Evolutionary conservation across 495 filamentous ascomycete species (phyloP), one percentile per base, ranked within the genome.

Genomic region (Staphylotrichum longicolle): DNA sequence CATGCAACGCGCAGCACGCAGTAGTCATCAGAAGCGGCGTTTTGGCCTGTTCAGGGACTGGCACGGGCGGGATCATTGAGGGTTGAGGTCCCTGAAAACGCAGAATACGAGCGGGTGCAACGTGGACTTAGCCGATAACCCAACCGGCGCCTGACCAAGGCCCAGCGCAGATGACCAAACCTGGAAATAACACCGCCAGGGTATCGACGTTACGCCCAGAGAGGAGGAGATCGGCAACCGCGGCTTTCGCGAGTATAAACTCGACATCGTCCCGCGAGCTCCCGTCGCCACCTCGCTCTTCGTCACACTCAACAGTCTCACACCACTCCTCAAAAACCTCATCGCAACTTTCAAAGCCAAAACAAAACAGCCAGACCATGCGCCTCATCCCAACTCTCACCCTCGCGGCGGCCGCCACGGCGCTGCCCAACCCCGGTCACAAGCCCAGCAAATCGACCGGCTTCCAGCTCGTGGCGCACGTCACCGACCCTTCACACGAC

Each of bases 381-480:
- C 40, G 44, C 15, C 34, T 61, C 41, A n/a, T 47, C 41, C 8
- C 45, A 7, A 37, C 32, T 20, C 42, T 61, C 11, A 40, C 32
- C 34, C 41, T 54, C 42, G 15, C 53, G 3, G 51, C 59, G 11
- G 30, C 52, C n/a, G 59, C 42, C 33, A 47, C 51, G 3, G 41
- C 54, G 30, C 39, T 59, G 7, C 57, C 48, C 35, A 51, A 8
- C 10, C 46, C 37, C 7, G 32, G 5, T 7, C 14, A 40, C 15
- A 8, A n/a, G 7, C 4, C 30, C n/a, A 47, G 37, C 12, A 48
- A 41, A 4, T 11, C 41, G 1, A 66, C 71, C 5, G 70, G 70
- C 61, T 76, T 75, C 63, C 57, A 50, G 11, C 70, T 76, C 48
- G 54, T 72, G 10, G 66, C 62, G 59, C 68, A 70, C 54, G 63